A percentile compares a stretch with the other conserved stretches of the same genome.
These are phyloP conservation scores for Kockovaella imperatae DNA, from an alignment of 768 basidiomycete species.

Conservation along the genomic window DNA sequence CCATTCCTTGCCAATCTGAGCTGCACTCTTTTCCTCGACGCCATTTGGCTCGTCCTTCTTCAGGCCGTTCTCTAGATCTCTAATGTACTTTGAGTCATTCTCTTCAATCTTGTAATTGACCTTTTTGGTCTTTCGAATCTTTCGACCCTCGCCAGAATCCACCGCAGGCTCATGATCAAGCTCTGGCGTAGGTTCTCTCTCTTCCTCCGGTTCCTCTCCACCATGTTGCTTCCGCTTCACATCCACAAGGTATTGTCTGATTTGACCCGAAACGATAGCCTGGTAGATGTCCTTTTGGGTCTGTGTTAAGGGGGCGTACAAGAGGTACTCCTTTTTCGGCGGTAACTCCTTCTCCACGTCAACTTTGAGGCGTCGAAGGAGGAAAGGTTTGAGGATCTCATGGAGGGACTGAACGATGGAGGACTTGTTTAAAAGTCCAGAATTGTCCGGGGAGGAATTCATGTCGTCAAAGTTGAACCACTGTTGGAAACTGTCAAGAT, in stretches of 20 bases:
- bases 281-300: slow-evolving; percentile 81
- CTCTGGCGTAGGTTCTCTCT: slow-evolving; percentile 16
- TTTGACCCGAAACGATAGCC: slow-evolving; percentile 61
- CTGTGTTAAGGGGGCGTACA: slow-evolving; percentile 79
- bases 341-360: slow-evolving; percentile 88
- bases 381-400: slow-evolving; percentile 87
- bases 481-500: slow-evolving; percentile 80
- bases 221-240: slow-evolving; percentile 47
- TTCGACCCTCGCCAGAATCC: slow-evolving; percentile 14
- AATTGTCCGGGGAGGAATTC: slow-evolving; percentile 12
- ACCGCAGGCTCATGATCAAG: slow-evolving; percentile 27
- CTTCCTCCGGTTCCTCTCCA: slow-evolving; percentile 20
- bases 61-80: slow-evolving; percentile 35
- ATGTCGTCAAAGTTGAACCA: slow-evolving; percentile 52
- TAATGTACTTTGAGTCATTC: slow-evolving; percentile 41
- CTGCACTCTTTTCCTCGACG: slow-evolving; percentile 49
- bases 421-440: slow-evolving; percentile 39
- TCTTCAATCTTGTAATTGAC: slow-evolving; percentile 41
- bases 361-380: slow-evolving; percentile 79
- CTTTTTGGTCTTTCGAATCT: slow-evolving; percentile 23
- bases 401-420: slow-evolving; percentile 72
- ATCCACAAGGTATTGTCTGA: slow-evolving; percentile 52
- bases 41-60: slow-evolving; percentile 38
- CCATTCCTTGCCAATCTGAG: slow-evolving; percentile 55
- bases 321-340: slow-evolving; percentile 76